Evolutionary conservation across 2,329 filamentous ascomycete genomes (phyloP).

Genomic region (Aspergillus glaucus): DNA sequence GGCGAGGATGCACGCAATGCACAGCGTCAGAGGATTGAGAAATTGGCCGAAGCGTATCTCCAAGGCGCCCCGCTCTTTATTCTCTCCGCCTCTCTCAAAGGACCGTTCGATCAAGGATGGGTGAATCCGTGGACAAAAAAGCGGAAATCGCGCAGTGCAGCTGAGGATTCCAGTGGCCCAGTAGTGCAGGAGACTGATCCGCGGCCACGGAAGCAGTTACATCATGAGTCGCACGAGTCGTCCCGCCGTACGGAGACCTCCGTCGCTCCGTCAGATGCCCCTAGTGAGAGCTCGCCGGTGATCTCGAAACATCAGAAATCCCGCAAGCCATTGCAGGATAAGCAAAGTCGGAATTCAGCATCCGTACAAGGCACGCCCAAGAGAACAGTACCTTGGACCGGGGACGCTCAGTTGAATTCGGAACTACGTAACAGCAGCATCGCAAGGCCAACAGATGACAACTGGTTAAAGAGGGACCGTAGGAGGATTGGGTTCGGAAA

Average conservation of each 20-base stretch:
- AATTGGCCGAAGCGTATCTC: constrained; percentile 36
- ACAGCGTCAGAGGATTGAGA: constrained; percentile 40
- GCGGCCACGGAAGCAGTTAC: constrained; percentile 13
- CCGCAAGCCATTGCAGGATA: background rate
- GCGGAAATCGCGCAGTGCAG: constrained; percentile 6
- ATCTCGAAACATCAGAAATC: background rate
- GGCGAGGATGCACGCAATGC: constrained; percentile 24
- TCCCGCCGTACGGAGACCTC: background rate
- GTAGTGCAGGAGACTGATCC: constrained; percentile 24
- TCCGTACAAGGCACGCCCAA: constrained; percentile 5
- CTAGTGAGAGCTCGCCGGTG: background rate
- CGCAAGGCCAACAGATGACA: constrained; percentile 4
- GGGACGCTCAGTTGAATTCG: background rate
- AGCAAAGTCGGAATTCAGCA: constrained; percentile 1
- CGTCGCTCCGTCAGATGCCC: background rate
- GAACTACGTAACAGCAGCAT: constrained; percentile 1
- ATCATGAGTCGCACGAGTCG: constrained; percentile 7
- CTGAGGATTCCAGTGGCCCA: constrained; percentile 9
- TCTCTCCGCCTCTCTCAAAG: constrained; percentile 39
- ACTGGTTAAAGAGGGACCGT: constrained; percentile 27
- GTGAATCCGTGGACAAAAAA: constrained; percentile 40
- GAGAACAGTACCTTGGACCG: constrained; percentile 1
- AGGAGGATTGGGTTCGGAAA: constrained; percentile 21
- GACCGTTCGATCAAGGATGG: constrained; percentile 42
- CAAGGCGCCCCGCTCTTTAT: constrained; percentile 40